Evolutionary conservation across 2,329 filamentous ascomycete genomes (phyloP).

Genomic region (Colletotrichum cereale): DNA sequence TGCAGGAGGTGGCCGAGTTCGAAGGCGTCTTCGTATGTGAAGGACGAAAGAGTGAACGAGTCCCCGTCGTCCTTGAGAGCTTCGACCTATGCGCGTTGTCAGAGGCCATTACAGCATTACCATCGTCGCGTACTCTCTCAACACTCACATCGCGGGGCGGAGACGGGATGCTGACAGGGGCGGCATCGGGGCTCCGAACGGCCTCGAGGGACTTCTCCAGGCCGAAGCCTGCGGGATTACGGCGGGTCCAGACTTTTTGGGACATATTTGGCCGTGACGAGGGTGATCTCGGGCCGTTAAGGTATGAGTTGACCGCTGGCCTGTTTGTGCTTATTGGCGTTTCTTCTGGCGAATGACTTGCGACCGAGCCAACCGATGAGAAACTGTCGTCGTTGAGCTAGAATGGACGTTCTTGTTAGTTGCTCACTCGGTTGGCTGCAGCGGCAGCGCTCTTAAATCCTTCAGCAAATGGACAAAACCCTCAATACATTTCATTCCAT

Average conservation of each 20-base stretch:
- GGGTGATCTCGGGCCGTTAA: not conserved
- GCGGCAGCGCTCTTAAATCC: not conserved
- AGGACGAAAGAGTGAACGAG: constrained; percentile 62
- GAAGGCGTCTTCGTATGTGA: constrained; percentile 75
- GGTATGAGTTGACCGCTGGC: not conserved
- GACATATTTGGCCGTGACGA: constrained; percentile 58
- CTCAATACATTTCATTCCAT: not conserved
- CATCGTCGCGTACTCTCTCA: too few species aligned
- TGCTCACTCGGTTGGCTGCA: not conserved
- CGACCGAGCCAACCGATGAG: not conserved
- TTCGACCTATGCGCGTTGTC: constrained; percentile 42
- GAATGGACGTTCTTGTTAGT: not conserved
- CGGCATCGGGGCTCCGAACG: constrained; percentile 41
- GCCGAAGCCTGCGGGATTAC: constrained; percentile 45
- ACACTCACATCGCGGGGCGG: constrained; percentile 42
- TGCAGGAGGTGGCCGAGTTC: constrained; percentile 74
- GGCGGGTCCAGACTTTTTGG: constrained; percentile 46
- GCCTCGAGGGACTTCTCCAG: constrained; percentile 45
- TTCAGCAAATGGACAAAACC: not conserved
- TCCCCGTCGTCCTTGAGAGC: constrained; percentile 53
- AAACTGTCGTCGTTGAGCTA: constrained; percentile 1
- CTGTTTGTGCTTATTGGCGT: not conserved
- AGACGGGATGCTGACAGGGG: constrained; percentile 30
- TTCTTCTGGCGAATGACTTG: not conserved
- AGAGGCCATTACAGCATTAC: not conserved